Base-by-base conservation (phyloP, 495 filamentous ascomycete species). In the Penicillium cataractarum region DNA sequence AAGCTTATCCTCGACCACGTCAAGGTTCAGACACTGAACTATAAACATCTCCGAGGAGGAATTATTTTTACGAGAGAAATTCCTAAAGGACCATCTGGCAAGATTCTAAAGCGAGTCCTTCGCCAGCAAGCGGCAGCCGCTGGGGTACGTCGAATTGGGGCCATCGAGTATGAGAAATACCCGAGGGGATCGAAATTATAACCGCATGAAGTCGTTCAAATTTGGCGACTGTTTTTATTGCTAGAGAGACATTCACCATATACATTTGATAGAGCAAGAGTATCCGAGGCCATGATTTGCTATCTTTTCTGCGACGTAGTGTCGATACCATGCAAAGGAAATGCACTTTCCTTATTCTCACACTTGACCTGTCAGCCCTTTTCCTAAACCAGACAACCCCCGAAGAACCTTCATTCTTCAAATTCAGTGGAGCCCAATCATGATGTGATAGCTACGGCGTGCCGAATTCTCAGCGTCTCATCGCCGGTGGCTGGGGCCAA, bases 401-500 rank as follows among this genome's bases (percentile, higher is more conserved):
- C 26, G 9, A 17, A 17, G 9, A 27, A 49, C 12, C 9, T 22
- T 10, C 4, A 12, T 22, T 46, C 4, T 22, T 50, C 24, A 29
- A 7, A 4, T 26, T 10, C n/a, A 54, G 51, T 12, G n/a, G 31
- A 42, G 22, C 33, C 54, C 54, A 56, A 56, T 54, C 54, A 42
- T n/a, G 13, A 42, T 54, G 12, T 37, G 32, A 35, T 33, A 21
- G 9, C 17, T 4, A 10, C 35, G 8, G 24, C 54, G 54, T 40
- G 54, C 54, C 32, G 26, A 56, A 56, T 22, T n/a, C 0, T 35
- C 6, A 19, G 51, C 27, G 19, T 35, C 29, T 21, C 29, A n/a
- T 33, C 29, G 15, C 12, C n/a, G 24, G 12, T 7, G 24, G 13
- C 4, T 6, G 24, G 46, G 46, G 15, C 46, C 15, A 15, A 17